Conservation (phyloP, 148 eudicot genomes). For the Polygonum maritimum region DNA sequence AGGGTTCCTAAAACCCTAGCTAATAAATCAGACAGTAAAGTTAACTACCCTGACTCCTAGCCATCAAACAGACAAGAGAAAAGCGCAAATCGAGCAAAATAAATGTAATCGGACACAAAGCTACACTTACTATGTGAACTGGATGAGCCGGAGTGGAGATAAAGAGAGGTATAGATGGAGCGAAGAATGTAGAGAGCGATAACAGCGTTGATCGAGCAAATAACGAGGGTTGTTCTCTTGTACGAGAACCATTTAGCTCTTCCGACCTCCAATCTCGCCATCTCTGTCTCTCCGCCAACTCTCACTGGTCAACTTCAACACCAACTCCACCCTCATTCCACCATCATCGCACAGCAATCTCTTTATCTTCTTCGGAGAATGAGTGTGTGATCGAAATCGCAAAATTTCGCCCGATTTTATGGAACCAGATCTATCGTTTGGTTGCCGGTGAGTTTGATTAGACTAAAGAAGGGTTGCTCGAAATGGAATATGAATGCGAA, state of each 20-base stretch:
- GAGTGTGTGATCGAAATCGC: not conserved
- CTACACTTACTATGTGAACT: constrained; percentile 27
- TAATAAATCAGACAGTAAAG: not conserved
- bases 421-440: not conserved
- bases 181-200: constrained; percentile 68
- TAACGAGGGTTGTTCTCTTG: constrained; percentile 53
- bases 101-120: not conserved
- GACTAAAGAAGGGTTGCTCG: not conserved
- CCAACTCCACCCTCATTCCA: constrained; percentile 38
- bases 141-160: constrained; percentile 36
- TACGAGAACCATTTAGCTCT: constrained; percentile 62
- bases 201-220: constrained; percentile 70
- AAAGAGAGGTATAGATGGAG: constrained; percentile 55
- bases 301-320: constrained; percentile 14
- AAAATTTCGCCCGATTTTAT: not conserved
- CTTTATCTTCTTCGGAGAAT: not conserved
- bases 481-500: not conserved
- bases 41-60: not conserved
- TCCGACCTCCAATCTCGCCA: constrained; percentile 60
- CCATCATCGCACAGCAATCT: constrained; percentile 21
- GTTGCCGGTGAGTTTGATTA: not conserved
- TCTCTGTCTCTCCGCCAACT: constrained; percentile 11
- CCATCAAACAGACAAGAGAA: not conserved
- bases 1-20: not conserved
- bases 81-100: not conserved